Conservation (phyloP, 306 rosid species). For the Corylus avellana region DNA sequence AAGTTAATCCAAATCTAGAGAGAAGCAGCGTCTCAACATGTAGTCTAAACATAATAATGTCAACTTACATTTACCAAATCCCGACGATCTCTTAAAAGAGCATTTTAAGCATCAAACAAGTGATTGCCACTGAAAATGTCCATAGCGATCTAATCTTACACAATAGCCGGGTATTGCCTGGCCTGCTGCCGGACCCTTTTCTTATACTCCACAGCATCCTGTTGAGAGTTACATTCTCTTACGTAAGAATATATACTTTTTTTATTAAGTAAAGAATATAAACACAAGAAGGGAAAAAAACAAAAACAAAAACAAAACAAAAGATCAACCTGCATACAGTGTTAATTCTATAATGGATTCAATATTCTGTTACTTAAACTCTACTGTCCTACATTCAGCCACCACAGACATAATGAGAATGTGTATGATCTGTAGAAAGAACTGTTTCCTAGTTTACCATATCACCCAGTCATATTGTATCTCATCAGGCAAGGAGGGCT, state of each 20-base stretch:
- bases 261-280: not conserved
- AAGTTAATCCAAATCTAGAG: constrained; percentile 33
- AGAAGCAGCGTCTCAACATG: constrained; percentile 20
- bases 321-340: not conserved
- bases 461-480: constrained; percentile 43
- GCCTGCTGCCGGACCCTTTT: constrained; percentile 88
- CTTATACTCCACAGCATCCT: constrained; percentile 84
- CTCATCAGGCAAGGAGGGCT: not conserved
- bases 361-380: constrained; percentile 8
- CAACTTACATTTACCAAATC: constrained; percentile 40
- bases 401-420: not conserved
- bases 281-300: not conserved
- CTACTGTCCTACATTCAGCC: constrained; percentile 17
- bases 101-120: constrained; percentile 37
- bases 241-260: constrained; percentile 10
- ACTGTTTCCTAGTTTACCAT: not conserved
- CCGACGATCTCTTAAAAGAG: constrained; percentile 15
- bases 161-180: constrained; percentile 80
- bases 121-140: constrained; percentile 40
- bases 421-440: not conserved
- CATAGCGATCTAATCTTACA: constrained; percentile 48
- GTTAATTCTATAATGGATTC: not conserved
- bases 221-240: constrained; percentile 29
- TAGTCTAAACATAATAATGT: constrained; percentile 36
- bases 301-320: not conserved